Percentiles rank a stretch among this genome's conserved stretches.
Evolutionary conservation across 2,329 filamentous ascomycete genomes (phyloP).

Genomic region (Helminthosporium solani): DNA sequence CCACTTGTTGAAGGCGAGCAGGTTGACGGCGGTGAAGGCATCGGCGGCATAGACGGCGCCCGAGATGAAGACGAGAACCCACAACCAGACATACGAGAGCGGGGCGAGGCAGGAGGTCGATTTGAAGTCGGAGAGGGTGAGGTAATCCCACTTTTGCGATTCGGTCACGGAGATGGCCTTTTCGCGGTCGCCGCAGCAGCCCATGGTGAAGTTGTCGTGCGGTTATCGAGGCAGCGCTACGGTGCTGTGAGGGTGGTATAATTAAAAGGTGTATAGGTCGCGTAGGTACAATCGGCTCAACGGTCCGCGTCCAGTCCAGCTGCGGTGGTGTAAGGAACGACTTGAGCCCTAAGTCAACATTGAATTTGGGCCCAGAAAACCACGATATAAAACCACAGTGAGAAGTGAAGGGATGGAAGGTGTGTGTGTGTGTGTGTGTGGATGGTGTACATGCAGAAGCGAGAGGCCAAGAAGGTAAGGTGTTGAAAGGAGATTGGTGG

Average conservation of each 20-base stretch:
- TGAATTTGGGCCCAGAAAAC: slow-evolving; percentile 13
- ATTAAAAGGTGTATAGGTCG: slow-evolving; percentile 11
- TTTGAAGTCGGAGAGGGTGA: slow-evolving; percentile 76
- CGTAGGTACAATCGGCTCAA: slow-evolving; percentile 42
- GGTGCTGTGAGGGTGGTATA: slow-evolving; percentile 15
- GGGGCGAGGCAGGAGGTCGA: slow-evolving; percentile 73
- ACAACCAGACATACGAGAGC: slow-evolving; percentile 83
- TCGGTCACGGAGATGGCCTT: slow-evolving; percentile 44
- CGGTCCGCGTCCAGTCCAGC: slow-evolving; percentile 40
- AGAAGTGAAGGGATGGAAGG: too few relatives aligned
- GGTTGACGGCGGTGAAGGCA: slow-evolving; percentile 88
- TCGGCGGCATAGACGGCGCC: slow-evolving; percentile 85
- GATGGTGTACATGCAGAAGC: too few relatives aligned
- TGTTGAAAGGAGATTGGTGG: slow-evolving; percentile 20
- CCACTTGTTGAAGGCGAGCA: slow-evolving; percentile 88
- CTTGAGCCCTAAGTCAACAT: slow-evolving; percentile 29
- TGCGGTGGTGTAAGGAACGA: slow-evolving; percentile 37
- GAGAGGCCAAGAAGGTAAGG: slow-evolving; percentile 13
- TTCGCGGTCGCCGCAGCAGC: slow-evolving; percentile 42
- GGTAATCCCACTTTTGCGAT: slow-evolving; percentile 78
- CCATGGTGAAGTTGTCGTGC: slow-evolving; percentile 27
- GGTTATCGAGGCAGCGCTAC: background rate
- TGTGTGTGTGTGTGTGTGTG: slow-evolving; percentile 10
- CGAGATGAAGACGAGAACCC: slow-evolving; percentile 75
- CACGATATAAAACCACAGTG: too few relatives aligned